Conservation (phyloP, 805 yeast species). For the Teunomyces funiuensis region DNA sequence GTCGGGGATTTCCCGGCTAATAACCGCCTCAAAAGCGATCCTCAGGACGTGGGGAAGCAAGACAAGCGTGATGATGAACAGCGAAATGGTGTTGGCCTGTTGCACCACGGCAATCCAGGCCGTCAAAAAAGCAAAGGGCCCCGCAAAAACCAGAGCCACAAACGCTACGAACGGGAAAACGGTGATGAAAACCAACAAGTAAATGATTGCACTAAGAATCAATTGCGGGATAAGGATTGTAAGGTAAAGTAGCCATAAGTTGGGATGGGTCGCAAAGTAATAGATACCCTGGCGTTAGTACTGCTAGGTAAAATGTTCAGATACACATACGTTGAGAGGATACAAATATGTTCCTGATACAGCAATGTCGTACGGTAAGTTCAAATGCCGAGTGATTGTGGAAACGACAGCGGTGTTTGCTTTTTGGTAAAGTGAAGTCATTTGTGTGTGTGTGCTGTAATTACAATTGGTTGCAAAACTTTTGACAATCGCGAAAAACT, state of each 20-base stretch:
- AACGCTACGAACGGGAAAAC: conserved; percentile 48
- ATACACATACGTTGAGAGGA: conserved; percentile 23
- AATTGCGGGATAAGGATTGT: conserved; percentile 47
- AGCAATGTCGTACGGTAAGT: conserved; percentile 4
- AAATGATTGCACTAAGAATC: conserved; percentile 36
- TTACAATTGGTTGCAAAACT: too few relatives aligned
- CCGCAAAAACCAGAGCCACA: conserved; percentile 41
- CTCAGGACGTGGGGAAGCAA: conserved; percentile 50
- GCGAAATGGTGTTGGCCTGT: conserved; percentile 42
- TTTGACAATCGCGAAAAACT: too few relatives aligned
- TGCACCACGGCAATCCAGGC: conserved; percentile 47
- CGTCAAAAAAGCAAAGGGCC: conserved; percentile 51
- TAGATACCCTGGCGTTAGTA: conserved; percentile 34
- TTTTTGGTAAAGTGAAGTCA: too few relatives aligned
- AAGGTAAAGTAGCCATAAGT: conserved; percentile 48
- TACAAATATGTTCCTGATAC: conserved; percentile 21
- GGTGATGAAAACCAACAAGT: conserved; percentile 31
- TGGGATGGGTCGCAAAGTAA: conserved; percentile 41
- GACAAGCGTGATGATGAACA: conserved; percentile 39
- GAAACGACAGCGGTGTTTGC: too few relatives aligned
- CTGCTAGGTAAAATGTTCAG: neutral
- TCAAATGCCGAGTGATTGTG: too few relatives aligned
- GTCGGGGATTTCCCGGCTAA: conserved; percentile 46
- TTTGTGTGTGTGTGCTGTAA: too few relatives aligned
- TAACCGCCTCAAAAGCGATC: conserved; percentile 47